These are phyloP conservation scores for Colletotrichum spinosum DNA, from an alignment of 2,329 filamentous ascomycete species.

Conservation along the genomic window DNA sequence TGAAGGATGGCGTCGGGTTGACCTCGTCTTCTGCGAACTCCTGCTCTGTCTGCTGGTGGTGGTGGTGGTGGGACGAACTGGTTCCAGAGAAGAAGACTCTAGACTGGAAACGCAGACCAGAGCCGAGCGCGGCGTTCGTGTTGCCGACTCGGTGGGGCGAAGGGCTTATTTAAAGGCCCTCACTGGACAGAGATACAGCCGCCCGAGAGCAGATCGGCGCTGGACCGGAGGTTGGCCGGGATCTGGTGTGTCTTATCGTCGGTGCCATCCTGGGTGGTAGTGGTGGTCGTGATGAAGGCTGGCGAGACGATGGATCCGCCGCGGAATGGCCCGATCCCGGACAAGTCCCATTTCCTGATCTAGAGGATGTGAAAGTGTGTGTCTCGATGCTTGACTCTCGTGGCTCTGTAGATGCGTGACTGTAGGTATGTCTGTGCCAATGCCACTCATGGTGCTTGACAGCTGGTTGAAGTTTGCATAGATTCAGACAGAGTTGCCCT, in stretches of 20 bases:
- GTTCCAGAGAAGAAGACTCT: constrained; percentile 1
- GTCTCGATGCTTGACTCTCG: too few species aligned
- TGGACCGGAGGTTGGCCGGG: constrained; percentile 30
- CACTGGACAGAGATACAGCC: constrained; percentile 27
- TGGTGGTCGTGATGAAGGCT: constrained; percentile 2
- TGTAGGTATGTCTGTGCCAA: too few species aligned
- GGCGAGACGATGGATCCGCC: constrained; percentile 19
- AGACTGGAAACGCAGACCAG: not conserved
- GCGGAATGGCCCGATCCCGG: constrained; percentile 29
- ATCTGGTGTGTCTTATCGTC: constrained; percentile 23
- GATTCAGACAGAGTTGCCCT: too few species aligned
- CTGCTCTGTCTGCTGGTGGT: constrained; percentile 22
- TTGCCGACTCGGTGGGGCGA: constrained; percentile 29
- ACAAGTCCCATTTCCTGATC: not conserved
- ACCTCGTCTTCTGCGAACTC: not conserved
- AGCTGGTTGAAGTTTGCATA: too few species aligned
- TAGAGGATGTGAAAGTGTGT: too few species aligned
- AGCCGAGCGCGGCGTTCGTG: constrained; percentile 33
- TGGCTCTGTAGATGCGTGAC: too few species aligned
- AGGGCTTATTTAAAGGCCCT: not conserved
- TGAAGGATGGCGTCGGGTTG: not conserved
- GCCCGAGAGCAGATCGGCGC: constrained; percentile 10
- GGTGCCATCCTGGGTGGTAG: not conserved
- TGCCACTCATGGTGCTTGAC: too few species aligned
- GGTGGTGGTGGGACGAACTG: constrained; percentile 8